Conservation (phyloP, 768 basidiomycete genomes). For the Chiua virens region DNA sequence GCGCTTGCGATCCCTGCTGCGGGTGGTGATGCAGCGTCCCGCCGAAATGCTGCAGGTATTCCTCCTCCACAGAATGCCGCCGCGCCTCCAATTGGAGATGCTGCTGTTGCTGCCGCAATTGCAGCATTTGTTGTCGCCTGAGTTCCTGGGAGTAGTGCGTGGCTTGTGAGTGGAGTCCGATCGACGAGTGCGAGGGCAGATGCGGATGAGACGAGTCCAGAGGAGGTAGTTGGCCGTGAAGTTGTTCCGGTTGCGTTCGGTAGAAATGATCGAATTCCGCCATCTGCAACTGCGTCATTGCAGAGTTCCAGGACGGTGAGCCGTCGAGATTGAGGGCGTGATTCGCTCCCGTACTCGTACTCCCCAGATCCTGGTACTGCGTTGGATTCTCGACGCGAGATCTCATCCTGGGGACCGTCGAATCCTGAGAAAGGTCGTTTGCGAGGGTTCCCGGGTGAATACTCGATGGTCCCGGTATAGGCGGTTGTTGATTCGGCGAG, state of each 20-base stretch:
- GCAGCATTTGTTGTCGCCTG: constrained; percentile 43
- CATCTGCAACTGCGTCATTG: constrained; percentile 62
- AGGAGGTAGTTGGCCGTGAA: constrained; percentile 46
- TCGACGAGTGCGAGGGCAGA: constrained; percentile 54
- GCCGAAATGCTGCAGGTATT: constrained; percentile 39
- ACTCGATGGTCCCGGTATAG: constrained; percentile 32
- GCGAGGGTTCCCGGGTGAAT: constrained; percentile 47
- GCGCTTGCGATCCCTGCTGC: constrained; percentile 29
- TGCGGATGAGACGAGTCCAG: constrained; percentile 47
- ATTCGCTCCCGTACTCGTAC: constrained; percentile 72
- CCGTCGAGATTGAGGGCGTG: constrained; percentile 74
- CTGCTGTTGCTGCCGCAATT: constrained; percentile 38
- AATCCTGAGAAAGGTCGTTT: constrained; percentile 64
- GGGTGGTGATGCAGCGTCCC: constrained; percentile 32
- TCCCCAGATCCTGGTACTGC: constrained; percentile 34
- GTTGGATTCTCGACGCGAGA: constrained; percentile 38
- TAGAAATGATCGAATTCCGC: constrained; percentile 49
- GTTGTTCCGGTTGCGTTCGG: constrained; percentile 31
- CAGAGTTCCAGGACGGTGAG: constrained; percentile 88
- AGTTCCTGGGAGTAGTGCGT: constrained; percentile 50
- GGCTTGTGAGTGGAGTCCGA: constrained; percentile 33
- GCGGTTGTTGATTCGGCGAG: constrained; percentile 36
- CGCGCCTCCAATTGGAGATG: constrained; percentile 37
- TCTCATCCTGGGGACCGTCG: constrained; percentile 46
- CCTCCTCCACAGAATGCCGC: constrained; percentile 35